A percentile compares a stretch with the other conserved stretches of the same genome.
phyloP scores from a whole-genome alignment of 148 eudicot genomes.

The Pharnaceum exiguum region DNA sequence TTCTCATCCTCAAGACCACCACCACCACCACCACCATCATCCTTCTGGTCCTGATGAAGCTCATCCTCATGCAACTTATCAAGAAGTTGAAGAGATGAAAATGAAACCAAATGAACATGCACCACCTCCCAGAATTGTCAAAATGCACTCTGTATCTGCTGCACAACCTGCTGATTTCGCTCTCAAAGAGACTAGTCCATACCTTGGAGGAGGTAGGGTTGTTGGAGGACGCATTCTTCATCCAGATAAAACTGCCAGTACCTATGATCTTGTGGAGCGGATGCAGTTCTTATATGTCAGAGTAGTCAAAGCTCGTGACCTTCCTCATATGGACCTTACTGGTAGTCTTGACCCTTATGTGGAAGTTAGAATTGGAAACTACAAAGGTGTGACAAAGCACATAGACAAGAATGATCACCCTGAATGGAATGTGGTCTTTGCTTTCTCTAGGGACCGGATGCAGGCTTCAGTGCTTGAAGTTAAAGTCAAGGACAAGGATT shows the following conservation, averaged over 20 bases:
- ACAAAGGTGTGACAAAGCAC: constrained; percentile 88
- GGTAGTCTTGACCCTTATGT: constrained; percentile 93
- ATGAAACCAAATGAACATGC: constrained; percentile 64
- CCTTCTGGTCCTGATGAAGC: constrained; percentile 20
- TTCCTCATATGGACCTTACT: constrained; percentile 81
- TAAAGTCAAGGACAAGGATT: constrained; percentile 80
- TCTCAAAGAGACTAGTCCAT: constrained; percentile 94
- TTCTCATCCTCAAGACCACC: constrained; percentile 13
- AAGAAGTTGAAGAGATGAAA: constrained; percentile 64
- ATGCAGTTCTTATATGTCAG: constrained; percentile 88
- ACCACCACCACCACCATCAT: constrained; percentile 29
- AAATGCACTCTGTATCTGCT: constrained; percentile 64
- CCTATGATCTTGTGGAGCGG: constrained; percentile 88
- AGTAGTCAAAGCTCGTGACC: constrained; percentile 92
- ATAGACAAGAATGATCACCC: constrained; percentile 83
- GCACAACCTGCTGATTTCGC: constrained; percentile 87
- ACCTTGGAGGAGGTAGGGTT: constrained; percentile 91
- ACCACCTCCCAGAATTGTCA: constrained; percentile 64
- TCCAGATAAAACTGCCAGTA: constrained; percentile 56
- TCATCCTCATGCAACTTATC: constrained; percentile 52
- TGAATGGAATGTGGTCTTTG: constrained; percentile 84
- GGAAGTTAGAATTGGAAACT: constrained; percentile 81
- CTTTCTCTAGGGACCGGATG: constrained; percentile 83
- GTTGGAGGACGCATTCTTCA: constrained; percentile 83
- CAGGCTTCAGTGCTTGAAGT: constrained; percentile 85